Percentiles rank a stretch among this genome's conserved stretches.
Conservation (phyloP, 2,329 filamentous ascomycete species). For the Capronia epimyces region DNA sequence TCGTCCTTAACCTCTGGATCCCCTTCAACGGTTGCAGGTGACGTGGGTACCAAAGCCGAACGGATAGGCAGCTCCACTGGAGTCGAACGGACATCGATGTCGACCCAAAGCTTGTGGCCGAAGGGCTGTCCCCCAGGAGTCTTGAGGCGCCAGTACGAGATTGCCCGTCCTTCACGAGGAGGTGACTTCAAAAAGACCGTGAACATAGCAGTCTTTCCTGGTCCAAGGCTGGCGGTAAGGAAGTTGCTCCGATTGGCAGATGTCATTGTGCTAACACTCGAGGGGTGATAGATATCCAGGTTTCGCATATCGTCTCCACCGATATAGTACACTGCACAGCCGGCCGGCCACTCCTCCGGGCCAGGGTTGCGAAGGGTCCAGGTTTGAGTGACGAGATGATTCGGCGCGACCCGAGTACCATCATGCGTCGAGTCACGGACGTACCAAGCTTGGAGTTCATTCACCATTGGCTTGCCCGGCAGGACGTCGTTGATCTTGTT, state of each 20-base stretch:
- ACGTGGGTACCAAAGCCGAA: conserved; percentile 8
- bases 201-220: conserved; percentile 73
- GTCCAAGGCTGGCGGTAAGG: conserved; percentile 61
- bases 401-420: conserved; percentile 65
- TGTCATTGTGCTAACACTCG: conserved; percentile 69
- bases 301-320: conserved; percentile 96
- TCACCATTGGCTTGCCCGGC: conserved; percentile 38
- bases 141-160: conserved; percentile 96
- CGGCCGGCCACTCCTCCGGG: conserved; percentile 72
- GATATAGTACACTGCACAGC: conserved; percentile 84
- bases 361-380: conserved; percentile 90
- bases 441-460: conserved; percentile 60
- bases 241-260: conserved; percentile 78
- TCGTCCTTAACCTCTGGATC: conserved; percentile 35
- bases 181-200: conserved; percentile 80
- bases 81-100: conserved; percentile 61
- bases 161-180: conserved; percentile 66
- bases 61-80: conserved; percentile 27
- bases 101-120: conserved; percentile 92
- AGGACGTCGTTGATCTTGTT: background rate
- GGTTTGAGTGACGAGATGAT: conserved; percentile 75
- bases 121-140: conserved; percentile 74
- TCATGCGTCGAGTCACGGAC: conserved; percentile 73
- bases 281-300: conserved; percentile 71
- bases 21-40: conserved; percentile 11